These are phyloP conservation scores for Tetrahymena thermophila DNA, from an alignment of 73 alveolate genomes.

Conservation along the genomic window DNA sequence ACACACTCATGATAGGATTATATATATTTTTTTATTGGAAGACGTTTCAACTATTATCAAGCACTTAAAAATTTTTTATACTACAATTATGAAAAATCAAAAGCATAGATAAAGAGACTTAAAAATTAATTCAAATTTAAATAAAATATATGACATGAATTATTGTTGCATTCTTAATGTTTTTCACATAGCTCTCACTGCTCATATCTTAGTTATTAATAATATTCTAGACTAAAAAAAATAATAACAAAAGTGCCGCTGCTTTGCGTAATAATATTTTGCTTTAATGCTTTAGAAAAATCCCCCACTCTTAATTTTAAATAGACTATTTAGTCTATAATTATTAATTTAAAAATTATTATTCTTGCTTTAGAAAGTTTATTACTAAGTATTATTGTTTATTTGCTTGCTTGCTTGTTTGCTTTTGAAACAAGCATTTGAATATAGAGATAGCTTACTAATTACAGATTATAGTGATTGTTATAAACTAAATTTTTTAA, in stretches of 20 bases:
- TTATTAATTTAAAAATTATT: too few relatives aligned
- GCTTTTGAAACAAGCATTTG: neutral
- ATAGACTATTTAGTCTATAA: neutral
- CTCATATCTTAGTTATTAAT: neutral
- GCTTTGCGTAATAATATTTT: neutral
- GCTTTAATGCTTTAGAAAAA: neutral
- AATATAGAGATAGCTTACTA: neutral
- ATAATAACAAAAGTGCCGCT: too few relatives aligned
- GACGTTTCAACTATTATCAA: neutral
- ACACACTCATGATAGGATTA: neutral
- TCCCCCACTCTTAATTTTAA: neutral
- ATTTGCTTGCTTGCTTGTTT: neutral
- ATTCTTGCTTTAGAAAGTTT: neutral
- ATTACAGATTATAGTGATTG: neutral
- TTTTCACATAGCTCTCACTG: neutral
- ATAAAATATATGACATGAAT: too few relatives aligned
- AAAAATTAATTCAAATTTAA: too few relatives aligned
- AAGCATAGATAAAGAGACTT: too few relatives aligned
- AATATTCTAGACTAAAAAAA: neutral
- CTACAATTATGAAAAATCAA: too few relatives aligned
- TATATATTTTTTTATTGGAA: neutral
- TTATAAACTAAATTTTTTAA: neutral
- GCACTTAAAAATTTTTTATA: neutral
- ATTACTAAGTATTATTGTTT: neutral
- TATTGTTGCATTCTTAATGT: too few relatives aligned